These are phyloP conservation scores for Aureobasidium vineae DNA, from an alignment of 2,329 filamentous ascomycete genomes.

Conservation along the genomic window DNA sequence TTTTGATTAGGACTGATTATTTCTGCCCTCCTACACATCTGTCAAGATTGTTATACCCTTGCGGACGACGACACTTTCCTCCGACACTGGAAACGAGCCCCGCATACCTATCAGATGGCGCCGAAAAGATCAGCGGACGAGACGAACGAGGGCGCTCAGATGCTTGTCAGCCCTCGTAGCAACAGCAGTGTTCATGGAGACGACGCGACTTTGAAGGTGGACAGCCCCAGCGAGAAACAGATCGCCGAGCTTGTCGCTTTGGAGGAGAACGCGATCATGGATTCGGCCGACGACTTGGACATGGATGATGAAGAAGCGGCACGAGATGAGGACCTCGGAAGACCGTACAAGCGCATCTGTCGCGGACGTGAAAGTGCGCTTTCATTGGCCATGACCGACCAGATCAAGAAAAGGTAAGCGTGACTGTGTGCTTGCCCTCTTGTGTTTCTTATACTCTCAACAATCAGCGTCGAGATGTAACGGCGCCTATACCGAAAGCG, in stretches of 20 bases:
- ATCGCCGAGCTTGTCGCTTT: conserved; percentile 1
- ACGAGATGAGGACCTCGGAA: not conserved
- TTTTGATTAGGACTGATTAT: conserved; percentile 14
- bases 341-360: conserved; percentile 25
- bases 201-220: conserved; percentile 7
- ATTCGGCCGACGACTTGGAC: conserved; percentile 12
- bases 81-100: not conserved
- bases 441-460: not conserved
- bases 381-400: conserved; percentile 21
- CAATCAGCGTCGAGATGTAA: not conserved
- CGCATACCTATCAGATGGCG: conserved; percentile 7
- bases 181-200: not conserved
- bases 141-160: not conserved
- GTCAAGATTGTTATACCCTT: not conserved
- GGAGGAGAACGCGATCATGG: conserved; percentile 18
- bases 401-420: conserved; percentile 18
- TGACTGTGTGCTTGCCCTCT: not conserved
- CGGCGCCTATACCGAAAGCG: not conserved
- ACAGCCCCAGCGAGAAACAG: conserved; percentile 25
- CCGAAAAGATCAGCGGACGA: conserved; percentile 2
- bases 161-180: conserved; percentile 11
- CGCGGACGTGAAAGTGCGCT: conserved; percentile 24
- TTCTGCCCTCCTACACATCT: not conserved
- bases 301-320: conserved; percentile 15
- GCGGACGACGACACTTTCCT: not conserved